Percentiles rank a stretch among this genome's conserved stretches.
Evolutionary conservation across 768 basidiomycete species (phyloP).

Genomic region (Pulveroboletus ravenelii): DNA sequence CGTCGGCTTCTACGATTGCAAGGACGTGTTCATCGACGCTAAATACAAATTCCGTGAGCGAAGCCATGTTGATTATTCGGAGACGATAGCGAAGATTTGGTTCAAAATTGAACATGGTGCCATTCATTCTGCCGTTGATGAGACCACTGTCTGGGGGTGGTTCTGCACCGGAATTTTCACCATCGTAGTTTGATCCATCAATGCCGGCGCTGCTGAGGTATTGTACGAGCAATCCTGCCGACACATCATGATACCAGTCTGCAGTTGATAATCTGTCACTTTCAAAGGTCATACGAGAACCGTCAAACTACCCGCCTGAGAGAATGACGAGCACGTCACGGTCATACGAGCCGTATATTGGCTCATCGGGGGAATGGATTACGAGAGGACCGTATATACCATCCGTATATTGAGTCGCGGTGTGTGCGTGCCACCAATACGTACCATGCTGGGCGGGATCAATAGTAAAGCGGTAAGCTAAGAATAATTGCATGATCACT

Average conservation of each 20-base stretch:
- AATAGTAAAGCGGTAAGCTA: constrained; percentile 38
- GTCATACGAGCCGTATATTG: constrained; percentile 34
- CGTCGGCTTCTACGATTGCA: constrained; percentile 46
- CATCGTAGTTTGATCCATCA: constrained; percentile 28
- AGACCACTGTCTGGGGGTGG: constrained; percentile 37
- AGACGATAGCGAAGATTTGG: constrained; percentile 40
- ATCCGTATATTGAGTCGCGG: constrained; percentile 41
- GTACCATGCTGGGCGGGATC: constrained; percentile 40
- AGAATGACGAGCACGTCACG: constrained; percentile 36
- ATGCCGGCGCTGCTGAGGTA: constrained; percentile 25
- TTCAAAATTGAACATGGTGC: constrained; percentile 30
- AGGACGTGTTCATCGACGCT: constrained; percentile 44
- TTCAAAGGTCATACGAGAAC: neutral
- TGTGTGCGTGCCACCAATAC: constrained; percentile 46
- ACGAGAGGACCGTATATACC: constrained; percentile 47
- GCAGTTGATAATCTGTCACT: neutral
- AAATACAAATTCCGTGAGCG: constrained; percentile 43
- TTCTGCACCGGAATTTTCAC: constrained; percentile 31
- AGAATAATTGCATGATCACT: neutral
- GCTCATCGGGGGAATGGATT: constrained; percentile 38
- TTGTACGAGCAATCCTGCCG: constrained; percentile 27
- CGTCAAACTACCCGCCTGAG: constrained; percentile 25
- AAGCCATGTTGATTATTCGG: constrained; percentile 44
- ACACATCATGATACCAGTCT: constrained; percentile 35
- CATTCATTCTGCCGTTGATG: constrained; percentile 30